phyloP scores from a whole-genome alignment of 2,329 filamentous ascomycete genomes.

The Fusarium circinatum region DNA sequence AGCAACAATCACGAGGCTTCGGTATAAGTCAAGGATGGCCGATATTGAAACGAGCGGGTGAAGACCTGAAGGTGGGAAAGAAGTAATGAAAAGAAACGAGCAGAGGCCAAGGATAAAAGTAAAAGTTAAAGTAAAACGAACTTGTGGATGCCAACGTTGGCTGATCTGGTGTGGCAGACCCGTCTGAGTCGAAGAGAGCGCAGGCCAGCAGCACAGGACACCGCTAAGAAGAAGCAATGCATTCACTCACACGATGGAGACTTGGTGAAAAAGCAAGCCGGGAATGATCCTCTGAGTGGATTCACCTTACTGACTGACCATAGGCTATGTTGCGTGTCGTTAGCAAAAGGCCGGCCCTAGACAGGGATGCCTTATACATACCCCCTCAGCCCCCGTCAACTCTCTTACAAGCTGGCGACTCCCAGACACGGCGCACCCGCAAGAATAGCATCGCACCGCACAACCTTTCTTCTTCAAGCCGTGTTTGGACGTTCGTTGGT shows the following conservation, averaged over 20 bases:
- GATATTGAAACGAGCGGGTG: conserved; percentile 31
- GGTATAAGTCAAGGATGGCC: conserved; percentile 17
- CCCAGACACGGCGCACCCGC: conserved; percentile 30
- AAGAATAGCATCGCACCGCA: conserved; percentile 13
- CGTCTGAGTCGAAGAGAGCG: conserved; percentile 16
- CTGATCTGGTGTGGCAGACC: conserved; percentile 25
- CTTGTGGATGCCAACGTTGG: conserved; percentile 34
- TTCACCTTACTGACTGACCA: conserved; percentile 1
- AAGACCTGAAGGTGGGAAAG: conserved; percentile 28
- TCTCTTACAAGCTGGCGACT: conserved; percentile 32
- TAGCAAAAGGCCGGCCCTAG: conserved; percentile 17
- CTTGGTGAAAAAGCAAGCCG: conserved; percentile 35
- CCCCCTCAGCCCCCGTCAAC: conserved; percentile 22
- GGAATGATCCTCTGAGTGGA: conserved; percentile 23
- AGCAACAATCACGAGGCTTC: conserved; percentile 15
- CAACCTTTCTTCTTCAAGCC: conserved; percentile 23
- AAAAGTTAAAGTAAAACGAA: conserved; percentile 41
- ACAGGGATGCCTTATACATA: conserved; percentile 20
- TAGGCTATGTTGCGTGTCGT: conserved; percentile 33
- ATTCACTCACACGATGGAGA: conserved; percentile 9
- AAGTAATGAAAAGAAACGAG: conserved; percentile 16
- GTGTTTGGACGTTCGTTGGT: conserved; percentile 8
- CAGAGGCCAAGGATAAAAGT: conserved; percentile 35
- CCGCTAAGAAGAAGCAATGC: conserved; percentile 6
- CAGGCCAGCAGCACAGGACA: conserved; percentile 26